Base-by-base conservation (phyloP, 192 early-diverging fungal genomes). In the Coemansia sp. region DNA sequence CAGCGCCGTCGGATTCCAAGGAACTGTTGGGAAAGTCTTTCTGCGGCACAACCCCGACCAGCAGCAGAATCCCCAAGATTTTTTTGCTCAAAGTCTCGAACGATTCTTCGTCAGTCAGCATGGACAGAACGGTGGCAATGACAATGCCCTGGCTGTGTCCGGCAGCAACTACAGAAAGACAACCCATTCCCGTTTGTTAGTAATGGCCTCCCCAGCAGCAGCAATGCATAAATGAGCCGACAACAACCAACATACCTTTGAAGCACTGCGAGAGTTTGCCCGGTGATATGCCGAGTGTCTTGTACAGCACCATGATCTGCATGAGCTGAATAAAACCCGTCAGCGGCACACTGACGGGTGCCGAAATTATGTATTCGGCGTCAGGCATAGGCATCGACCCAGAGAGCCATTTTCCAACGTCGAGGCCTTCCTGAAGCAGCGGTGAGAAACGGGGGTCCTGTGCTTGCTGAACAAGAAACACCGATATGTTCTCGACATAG, bases 121-220 rank as follows among this genome's bases (percentile, higher is more conserved):
- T 50, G 1, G 94, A 79, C 54, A 96, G 80, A 31, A 85, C 90
- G 5, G 88, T 81, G 12, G 94, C 89, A 14, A 85, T 76, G 26
- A 87, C 84, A 33, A 94, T 82, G 19, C 91, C 90, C 61, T 94
- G 91, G 43, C 82, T 85, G 64, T 94, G 91, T 23, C 89, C 91
- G 34, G 86, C 86, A 6, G 50, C 45, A 16, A 44, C 58, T 69
- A 67, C 16, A 39, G 0, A 0, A 21, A 16, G 12, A 3, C 23
- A 31, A n/a, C n/a, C n/a, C n/a, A n/a, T n/a, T n/a, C n/a, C n/a
- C n/a, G n/a, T n/a, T n/a, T n/a, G n/a, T n/a, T n/a, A n/a, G n/a
- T n/a, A n/a, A n/a, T n/a, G n/a, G n/a, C n/a, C n/a, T n/a, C n/a
- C n/a, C n/a, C n/a, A n/a, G n/a, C n/a, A n/a, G n/a, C n/a, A n/a